These are phyloP conservation scores for Oxyria digyna DNA, from an alignment of 148 eudicot species.

Conservation along the genomic window DNA sequence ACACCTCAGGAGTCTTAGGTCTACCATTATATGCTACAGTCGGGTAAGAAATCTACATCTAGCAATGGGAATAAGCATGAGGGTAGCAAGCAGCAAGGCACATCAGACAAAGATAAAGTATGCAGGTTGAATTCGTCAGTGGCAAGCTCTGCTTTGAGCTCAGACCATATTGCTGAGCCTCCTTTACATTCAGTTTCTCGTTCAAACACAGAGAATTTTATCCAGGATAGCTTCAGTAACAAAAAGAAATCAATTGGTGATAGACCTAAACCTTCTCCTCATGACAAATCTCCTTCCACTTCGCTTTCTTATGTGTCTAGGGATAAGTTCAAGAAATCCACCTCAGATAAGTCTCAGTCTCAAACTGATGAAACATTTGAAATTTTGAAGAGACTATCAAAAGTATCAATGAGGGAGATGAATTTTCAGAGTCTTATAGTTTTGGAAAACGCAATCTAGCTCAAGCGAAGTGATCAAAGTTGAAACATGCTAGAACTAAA, in stretches of 20 bases:
- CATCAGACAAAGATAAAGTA: too few relatives aligned
- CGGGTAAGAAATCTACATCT: too few relatives aligned
- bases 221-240: not conserved
- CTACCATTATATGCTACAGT: too few relatives aligned
- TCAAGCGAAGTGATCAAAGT: not conserved
- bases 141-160: too few relatives aligned
- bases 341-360: not conserved
- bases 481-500: not conserved
- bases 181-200: not conserved
- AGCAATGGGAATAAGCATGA: not conserved
- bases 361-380: not conserved
- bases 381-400: not conserved
- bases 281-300: not conserved
- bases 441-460: not conserved
- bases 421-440: not conserved
- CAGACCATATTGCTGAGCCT: not conserved
- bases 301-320: not conserved
- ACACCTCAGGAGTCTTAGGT: too few relatives aligned
- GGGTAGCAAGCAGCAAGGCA: too few relatives aligned
- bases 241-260: not conserved
- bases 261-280: not conserved
- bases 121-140: too few relatives aligned
- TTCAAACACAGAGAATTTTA: not conserved
- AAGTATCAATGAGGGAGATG: not conserved
- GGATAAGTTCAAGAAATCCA: not conserved